Evolutionary conservation across 2,329 filamentous ascomycete genomes (phyloP), one percentile per base, ranked within the genome.

Genomic region (Rutstroemia sp.): DNA sequence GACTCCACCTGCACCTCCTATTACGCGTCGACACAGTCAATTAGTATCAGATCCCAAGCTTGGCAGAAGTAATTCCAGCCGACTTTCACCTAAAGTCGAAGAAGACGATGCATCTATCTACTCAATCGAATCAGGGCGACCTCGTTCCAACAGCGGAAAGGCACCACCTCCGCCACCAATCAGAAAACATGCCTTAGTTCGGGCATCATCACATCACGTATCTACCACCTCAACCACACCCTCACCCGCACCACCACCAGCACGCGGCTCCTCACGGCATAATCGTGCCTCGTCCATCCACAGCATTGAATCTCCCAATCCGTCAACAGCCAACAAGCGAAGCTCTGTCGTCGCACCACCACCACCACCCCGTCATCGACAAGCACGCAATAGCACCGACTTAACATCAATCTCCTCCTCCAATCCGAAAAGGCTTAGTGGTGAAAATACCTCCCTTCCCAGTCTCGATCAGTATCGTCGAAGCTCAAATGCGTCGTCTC

Each of bases 221-320:
- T 34, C 61, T 5, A 67, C 66, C 23, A 65, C 69, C 7, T 62
- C 65, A 12, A 57, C 63, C 5, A 36, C 58, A 14, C 72, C 73
- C 21, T 50, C 64, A 25, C 76, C 75, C 6, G 71, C 75, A 19
- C 72, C 74, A 40, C 76, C 76, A 16, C 75, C 64, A 56, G 51
- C 60, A n/a, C 58, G 67, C 55, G 58, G 59, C 6, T 57, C 65
- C 10, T 67, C 66, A 23, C 51, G 51, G 39, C 58, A 60, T 25
- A 57, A 60, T 6, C 63, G 61, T 56, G 62, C 64, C 39, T 52
- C 64, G 5, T 67, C 63, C 8, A 51, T 69, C 12, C 52, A 57
- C 34, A 68, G 61, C 47, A 57, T 68, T 48, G 66, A 68, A 47
- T 57, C 21, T 58, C 58, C 17, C 45, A 58, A 8, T 44, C 14